Percentiles rank a stretch among this genome's conserved stretches.
phyloP scores from a whole-genome alignment of 495 filamentous ascomycete species.

The Staphylotrichum longicolle region DNA sequence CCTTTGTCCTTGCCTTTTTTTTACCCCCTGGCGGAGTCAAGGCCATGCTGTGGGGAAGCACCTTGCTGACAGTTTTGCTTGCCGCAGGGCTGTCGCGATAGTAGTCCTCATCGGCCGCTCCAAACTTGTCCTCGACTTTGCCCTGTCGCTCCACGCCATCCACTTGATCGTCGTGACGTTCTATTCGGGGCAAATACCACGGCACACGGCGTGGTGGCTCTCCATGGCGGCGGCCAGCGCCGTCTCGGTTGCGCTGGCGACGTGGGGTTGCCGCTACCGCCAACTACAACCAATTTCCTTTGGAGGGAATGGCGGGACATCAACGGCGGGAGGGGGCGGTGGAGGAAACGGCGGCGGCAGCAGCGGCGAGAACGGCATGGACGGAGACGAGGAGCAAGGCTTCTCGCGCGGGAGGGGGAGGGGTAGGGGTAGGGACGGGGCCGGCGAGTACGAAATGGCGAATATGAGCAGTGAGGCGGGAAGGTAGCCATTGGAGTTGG shows the following conservation, averaged over 20 bases:
- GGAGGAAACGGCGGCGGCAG: slow-evolving; percentile 17
- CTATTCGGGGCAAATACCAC: slow-evolving; percentile 71
- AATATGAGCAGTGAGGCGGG: background rate
- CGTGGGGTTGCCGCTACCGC: slow-evolving; percentile 88
- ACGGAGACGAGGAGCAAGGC: slow-evolving; percentile 24
- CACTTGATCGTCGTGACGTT: slow-evolving; percentile 75
- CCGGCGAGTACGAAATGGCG: slow-evolving; percentile 24
- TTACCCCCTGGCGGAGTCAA: background rate
- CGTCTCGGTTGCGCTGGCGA: slow-evolving; percentile 69
- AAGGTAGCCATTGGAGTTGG: background rate
- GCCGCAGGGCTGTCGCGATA: slow-evolving; percentile 68
- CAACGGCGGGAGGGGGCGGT: slow-evolving; percentile 15
- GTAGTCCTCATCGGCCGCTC: slow-evolving; percentile 77
- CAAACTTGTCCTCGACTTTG: slow-evolving; percentile 92
- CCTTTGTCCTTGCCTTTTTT: slow-evolving; percentile 8
- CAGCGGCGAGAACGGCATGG: slow-evolving; percentile 31
- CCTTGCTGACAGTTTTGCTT: slow-evolving; percentile 10
- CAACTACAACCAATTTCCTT: slow-evolving; percentile 88
- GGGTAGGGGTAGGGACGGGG: slow-evolving; percentile 20
- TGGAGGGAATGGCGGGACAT: slow-evolving; percentile 52
- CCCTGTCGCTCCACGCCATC: slow-evolving; percentile 81
- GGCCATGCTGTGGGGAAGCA: background rate
- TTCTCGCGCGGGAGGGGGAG: slow-evolving; percentile 17
- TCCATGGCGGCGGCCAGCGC: slow-evolving; percentile 66
- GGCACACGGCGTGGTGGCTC: slow-evolving; percentile 82